phyloP scores from a whole-genome alignment of 1,284 basidiomycete genomes.

The Naganishia albida region DNA sequence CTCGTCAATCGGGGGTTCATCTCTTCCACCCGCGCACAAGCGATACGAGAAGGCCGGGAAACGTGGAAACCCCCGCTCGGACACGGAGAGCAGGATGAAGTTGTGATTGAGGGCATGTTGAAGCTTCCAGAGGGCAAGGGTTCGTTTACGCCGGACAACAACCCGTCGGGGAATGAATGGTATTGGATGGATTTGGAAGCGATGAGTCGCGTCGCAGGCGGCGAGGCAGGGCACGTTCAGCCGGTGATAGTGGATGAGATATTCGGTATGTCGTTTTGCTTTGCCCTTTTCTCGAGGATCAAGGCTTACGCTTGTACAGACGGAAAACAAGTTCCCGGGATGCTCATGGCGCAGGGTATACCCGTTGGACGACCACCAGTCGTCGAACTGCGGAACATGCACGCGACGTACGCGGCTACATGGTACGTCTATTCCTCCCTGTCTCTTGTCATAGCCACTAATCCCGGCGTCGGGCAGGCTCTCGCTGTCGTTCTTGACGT shows the following conservation, averaged over 20 bases:
- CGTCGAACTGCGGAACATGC: constrained; percentile 90
- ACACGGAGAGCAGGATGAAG: constrained; percentile 39
- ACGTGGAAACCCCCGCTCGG: constrained; percentile 30
- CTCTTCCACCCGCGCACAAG: constrained; percentile 51
- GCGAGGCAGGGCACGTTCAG: constrained; percentile 68
- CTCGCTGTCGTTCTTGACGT: constrained; percentile 55
- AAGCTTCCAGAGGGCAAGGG: constrained; percentile 67
- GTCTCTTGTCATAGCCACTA: neutral
- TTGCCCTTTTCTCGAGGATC: neutral
- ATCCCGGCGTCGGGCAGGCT: constrained; percentile 47
- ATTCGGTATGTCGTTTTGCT: constrained; percentile 61
- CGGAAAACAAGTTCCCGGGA: constrained; percentile 68
- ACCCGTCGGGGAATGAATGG: constrained; percentile 78
- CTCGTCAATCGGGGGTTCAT: constrained; percentile 93
- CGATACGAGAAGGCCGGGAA: constrained; percentile 38
- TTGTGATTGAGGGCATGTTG: constrained; percentile 60
- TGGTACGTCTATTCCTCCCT: constrained; percentile 59
- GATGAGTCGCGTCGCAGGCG: constrained; percentile 74
- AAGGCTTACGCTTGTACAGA: constrained; percentile 58
- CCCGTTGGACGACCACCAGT: constrained; percentile 82
- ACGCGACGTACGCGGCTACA: constrained; percentile 92
- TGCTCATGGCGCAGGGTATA: constrained; percentile 68
- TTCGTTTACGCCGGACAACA: constrained; percentile 83
- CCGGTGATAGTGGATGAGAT: constrained; percentile 84
- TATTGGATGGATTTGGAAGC: constrained; percentile 84